Conservation (phyloP, 2,329 filamentous ascomycete species). For the Fusarium musae region DNA sequence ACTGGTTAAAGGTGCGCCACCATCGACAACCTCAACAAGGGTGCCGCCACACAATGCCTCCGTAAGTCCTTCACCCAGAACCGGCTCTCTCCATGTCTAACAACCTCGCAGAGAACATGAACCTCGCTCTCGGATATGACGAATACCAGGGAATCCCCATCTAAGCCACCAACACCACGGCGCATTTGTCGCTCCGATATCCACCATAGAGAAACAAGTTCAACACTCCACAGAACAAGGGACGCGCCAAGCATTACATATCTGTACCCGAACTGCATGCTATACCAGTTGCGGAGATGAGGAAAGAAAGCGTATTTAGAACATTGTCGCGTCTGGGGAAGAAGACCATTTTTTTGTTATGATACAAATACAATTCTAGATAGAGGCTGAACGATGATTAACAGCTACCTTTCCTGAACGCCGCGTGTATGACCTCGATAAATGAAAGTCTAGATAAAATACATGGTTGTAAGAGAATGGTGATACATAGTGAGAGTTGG, state of each 20-base stretch:
- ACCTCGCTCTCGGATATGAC: conserved; percentile 85
- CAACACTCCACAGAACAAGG: not conserved
- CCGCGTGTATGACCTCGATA: not conserved
- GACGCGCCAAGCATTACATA: not conserved
- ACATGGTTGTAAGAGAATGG: not conserved
- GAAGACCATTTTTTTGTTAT: not conserved
- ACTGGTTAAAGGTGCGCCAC: not conserved
- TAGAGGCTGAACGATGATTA: not conserved
- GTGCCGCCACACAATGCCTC: conserved; percentile 15
- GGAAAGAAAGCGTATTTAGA: not conserved
- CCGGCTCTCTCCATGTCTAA: not conserved
- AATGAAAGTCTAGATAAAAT: not conserved
- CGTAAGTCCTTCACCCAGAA: not conserved
- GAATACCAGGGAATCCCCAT: conserved; percentile 88
- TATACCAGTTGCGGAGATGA: not conserved
- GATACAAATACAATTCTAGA: not conserved
- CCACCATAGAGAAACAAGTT: not conserved
- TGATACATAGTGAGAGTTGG: not conserved
- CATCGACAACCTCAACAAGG: conserved; percentile 15
- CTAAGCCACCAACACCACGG: not conserved
- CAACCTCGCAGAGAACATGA: conserved; percentile 79
- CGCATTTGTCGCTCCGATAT: not conserved
- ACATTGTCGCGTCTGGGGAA: not conserved
- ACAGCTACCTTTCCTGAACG: not conserved
- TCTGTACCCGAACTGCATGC: not conserved